phyloP scores from a whole-genome alignment of 306 rosid genomes.

The Sindora glabra region DNA sequence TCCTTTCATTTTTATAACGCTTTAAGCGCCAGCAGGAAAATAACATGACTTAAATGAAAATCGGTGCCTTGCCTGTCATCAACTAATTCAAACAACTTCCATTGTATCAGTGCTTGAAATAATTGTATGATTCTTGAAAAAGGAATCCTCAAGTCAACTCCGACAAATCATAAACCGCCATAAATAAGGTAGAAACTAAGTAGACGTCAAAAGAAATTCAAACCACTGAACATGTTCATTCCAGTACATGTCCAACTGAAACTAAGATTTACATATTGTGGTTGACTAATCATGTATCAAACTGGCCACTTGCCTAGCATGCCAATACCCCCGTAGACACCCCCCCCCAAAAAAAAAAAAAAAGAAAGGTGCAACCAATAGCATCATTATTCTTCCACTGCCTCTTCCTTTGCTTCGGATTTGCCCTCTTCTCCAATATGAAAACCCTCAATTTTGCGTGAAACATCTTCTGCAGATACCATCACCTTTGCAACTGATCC shows the following conservation, averaged over 20 bases:
- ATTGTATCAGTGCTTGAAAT: too few species aligned
- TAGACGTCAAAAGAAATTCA: constrained; percentile 6
- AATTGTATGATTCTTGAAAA: background rate
- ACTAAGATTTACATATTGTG: constrained; percentile 39
- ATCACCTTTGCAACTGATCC: constrained; percentile 54
- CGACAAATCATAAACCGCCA: constrained; percentile 5
- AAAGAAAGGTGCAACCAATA: too few species aligned
- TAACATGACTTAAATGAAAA: too few species aligned
- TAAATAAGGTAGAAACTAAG: background rate
- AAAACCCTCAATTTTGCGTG: constrained; percentile 77
- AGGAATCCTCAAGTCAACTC: background rate
- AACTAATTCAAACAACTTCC: background rate
- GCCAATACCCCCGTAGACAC: constrained; percentile 18
- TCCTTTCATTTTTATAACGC: too few species aligned
- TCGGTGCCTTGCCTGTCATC: background rate
- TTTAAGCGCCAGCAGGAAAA: too few species aligned
- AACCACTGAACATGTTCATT: constrained; percentile 19
- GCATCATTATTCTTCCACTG: constrained; percentile 40
- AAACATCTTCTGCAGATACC: constrained; percentile 58
- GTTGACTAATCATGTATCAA: constrained; percentile 20
- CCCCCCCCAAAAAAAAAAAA: constrained; percentile 12
- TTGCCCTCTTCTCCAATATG: constrained; percentile 60
- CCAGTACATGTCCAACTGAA: constrained; percentile 20
- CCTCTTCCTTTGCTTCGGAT: constrained; percentile 60
- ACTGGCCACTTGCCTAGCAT: constrained; percentile 15